Conservation (phyloP, 2,329 filamentous ascomycete species). For the Pseudogymnoascus sp. region DNA sequence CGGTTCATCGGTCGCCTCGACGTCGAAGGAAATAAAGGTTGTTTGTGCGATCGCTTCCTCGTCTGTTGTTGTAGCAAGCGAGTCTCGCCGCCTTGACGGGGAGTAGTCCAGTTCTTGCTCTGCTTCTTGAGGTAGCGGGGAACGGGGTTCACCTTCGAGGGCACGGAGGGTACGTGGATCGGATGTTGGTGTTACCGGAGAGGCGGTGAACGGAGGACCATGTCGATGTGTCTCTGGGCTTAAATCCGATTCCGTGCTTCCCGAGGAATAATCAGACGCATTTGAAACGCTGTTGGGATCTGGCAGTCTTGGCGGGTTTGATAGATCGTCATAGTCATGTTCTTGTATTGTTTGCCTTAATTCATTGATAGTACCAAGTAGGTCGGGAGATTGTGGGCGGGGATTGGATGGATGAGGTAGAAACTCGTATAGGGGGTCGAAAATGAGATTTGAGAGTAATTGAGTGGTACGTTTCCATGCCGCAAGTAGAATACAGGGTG, state of each 20-base stretch:
- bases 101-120: conserved; percentile 12
- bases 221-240: not conserved
- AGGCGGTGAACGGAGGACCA: not conserved
- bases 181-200: conserved; percentile 5
- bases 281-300: not conserved
- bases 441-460: conserved; percentile 21
- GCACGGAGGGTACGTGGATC: conserved; percentile 26
- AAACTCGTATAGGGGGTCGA: conserved; percentile 24
- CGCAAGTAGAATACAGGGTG: conserved; percentile 24
- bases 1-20: conserved; percentile 23
- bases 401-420: conserved; percentile 25
- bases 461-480: conserved; percentile 21
- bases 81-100: conserved; percentile 15
- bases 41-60: conserved; percentile 26
- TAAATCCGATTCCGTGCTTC: not conserved
- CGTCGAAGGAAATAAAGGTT: conserved; percentile 30
- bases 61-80: conserved; percentile 25
- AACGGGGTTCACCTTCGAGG: conserved; percentile 21
- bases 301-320: not conserved
- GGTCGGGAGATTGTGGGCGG: conserved; percentile 17
- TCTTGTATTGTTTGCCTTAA: conserved; percentile 15
- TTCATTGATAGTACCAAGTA: conserved; percentile 20
- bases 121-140: conserved; percentile 16
- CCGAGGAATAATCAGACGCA: not conserved
- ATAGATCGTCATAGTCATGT: not conserved